Conservation (phyloP, 1,284 basidiomycete species). For the Leucoagaricus sp. region DNA sequence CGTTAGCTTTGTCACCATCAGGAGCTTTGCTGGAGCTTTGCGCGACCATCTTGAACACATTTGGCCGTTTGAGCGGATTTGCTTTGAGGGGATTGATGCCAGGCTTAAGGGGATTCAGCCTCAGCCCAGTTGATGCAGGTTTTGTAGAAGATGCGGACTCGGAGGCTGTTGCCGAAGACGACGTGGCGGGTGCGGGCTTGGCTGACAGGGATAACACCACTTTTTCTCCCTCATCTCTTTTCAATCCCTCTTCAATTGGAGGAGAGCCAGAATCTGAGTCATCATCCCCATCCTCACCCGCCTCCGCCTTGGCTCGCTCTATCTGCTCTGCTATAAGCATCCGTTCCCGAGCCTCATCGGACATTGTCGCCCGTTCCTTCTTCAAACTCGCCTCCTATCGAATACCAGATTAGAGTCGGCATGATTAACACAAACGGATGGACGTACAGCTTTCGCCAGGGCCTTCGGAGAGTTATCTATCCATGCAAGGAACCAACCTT, state of each 20-base stretch:
- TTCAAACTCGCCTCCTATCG: conserved; percentile 83
- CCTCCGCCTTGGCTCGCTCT: conserved; percentile 68
- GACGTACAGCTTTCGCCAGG: conserved; percentile 80
- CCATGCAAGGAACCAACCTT: conserved; percentile 97
- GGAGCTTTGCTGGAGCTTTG: conserved; percentile 27
- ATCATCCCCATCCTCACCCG: conserved; percentile 32
- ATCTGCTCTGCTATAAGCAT: conserved; percentile 93
- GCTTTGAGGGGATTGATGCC: conserved; percentile 46
- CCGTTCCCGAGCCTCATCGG: conserved; percentile 94
- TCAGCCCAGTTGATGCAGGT: conserved; percentile 53
- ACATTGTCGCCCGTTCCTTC: conserved; percentile 89
- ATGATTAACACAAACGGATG: conserved; percentile 8
- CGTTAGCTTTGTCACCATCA: conserved; percentile 34
- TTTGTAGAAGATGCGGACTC: conserved; percentile 23
- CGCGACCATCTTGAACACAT: conserved; percentile 68
- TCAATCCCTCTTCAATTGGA: conserved; percentile 60
- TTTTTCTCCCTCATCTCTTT: conserved; percentile 77
- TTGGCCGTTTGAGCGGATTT: conserved; percentile 69
- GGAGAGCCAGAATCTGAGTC: conserved; percentile 30
- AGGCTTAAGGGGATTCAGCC: conserved; percentile 56
- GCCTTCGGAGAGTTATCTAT: conserved; percentile 96
- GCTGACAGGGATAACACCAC: conserved; percentile 69
- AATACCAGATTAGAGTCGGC: conserved; percentile 12
- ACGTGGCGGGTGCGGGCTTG: conserved; percentile 43
- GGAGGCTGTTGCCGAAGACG: conserved; percentile 27